Conservation (phyloP, 2,329 filamentous ascomycete genomes). For the Penicillium oxalicum region DNA sequence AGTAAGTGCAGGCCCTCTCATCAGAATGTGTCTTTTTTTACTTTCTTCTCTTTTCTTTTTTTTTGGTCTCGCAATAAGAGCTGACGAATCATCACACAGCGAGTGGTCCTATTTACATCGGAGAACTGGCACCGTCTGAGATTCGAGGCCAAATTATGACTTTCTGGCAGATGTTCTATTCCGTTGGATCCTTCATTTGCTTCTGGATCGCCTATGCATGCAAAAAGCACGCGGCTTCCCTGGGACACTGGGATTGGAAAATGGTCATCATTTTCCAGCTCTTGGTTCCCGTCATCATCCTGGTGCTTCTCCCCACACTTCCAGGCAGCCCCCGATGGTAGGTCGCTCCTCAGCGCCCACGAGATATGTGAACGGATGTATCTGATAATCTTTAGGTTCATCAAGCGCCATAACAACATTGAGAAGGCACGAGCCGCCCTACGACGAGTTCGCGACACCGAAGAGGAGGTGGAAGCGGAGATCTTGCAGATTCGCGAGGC, state of each 20-base stretch:
- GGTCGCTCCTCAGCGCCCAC: not conserved
- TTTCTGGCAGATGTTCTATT: conserved; percentile 65
- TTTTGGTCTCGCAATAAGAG: not conserved
- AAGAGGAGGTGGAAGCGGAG: conserved; percentile 63
- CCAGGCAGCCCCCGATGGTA: conserved; percentile 63
- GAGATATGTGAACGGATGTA: not conserved
- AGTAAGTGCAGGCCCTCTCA: conserved; percentile 37
- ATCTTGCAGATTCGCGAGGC: conserved; percentile 60
- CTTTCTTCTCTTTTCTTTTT: no score
- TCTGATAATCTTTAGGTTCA: conserved; percentile 27
- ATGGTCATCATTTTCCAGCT: conserved; percentile 69
- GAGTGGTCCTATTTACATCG: conserved; percentile 65
- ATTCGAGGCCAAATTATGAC: conserved; percentile 64
- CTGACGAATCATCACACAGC: conserved; percentile 35
- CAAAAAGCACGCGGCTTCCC: conserved; percentile 47
- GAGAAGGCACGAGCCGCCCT: conserved; percentile 57
- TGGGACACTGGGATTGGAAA: conserved; percentile 69
- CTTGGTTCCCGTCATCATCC: conserved; percentile 58
- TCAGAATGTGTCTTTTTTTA: no score
- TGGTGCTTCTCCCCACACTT: conserved; percentile 57
- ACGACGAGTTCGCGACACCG: conserved; percentile 55
- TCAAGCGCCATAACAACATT: conserved; percentile 55
- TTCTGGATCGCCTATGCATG: conserved; percentile 63
- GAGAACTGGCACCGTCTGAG: conserved; percentile 58
- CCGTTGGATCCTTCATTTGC: conserved; percentile 59